A percentile compares a stretch with the other conserved stretches of the same genome.
These are phyloP conservation scores for Penicillium robsamsonii DNA, from an alignment of 495 filamentous ascomycete genomes.

Conservation along the genomic window DNA sequence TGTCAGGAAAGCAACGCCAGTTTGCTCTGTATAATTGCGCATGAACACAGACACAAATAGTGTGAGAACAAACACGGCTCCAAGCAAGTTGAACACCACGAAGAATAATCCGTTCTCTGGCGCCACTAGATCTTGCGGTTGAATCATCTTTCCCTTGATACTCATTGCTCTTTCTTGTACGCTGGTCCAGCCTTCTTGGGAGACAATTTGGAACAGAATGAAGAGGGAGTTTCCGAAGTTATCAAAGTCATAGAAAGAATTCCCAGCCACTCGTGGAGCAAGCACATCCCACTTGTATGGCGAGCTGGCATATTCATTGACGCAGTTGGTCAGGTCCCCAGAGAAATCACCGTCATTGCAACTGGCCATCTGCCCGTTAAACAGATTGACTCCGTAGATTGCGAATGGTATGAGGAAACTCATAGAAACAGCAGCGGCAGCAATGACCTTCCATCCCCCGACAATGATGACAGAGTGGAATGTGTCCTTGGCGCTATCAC, in stretches of 20 bases:
- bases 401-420: constrained; percentile 95
- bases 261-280: constrained; percentile 74
- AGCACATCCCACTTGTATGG: constrained; percentile 82
- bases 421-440: constrained; percentile 85
- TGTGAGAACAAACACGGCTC: constrained; percentile 95
- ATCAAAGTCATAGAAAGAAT: constrained; percentile 90
- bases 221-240: constrained; percentile 89
- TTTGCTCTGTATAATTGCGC: constrained; percentile 99
- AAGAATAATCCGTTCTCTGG: constrained; percentile 93
- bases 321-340: constrained; percentile 61
- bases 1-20: constrained; percentile 93
- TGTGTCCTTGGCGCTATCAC: constrained; percentile 90
- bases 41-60: constrained; percentile 99
- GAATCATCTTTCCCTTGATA: constrained; percentile 71
- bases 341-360: constrained; percentile 74
- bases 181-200: constrained; percentile 95
- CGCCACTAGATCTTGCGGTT: constrained; percentile 63
- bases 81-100: constrained; percentile 92
- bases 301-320: constrained; percentile 72
- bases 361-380: constrained; percentile 71
- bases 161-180: constrained; percentile 81
- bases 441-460: constrained; percentile 86
- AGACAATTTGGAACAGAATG: constrained; percentile 98
- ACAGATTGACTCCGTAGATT: constrained; percentile 90
- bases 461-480: constrained; percentile 96